These are phyloP conservation scores for Cryomyces minteri DNA, from an alignment of 495 filamentous ascomycete genomes.

Conservation along the genomic window DNA sequence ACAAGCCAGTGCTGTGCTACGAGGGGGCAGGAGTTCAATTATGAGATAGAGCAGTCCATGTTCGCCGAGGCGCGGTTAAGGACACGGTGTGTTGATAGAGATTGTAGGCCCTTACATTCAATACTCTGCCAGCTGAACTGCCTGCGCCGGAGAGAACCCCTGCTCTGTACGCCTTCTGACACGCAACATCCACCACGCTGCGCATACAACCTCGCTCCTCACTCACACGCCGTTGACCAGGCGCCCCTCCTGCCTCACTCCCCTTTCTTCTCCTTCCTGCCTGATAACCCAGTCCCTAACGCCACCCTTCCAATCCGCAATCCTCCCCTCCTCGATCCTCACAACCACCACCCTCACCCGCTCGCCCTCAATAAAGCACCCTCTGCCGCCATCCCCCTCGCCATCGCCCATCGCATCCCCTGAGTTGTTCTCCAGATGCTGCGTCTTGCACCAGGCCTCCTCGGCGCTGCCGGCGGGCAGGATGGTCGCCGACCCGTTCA, in stretches of 20 bases:
- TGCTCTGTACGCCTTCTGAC: no score
- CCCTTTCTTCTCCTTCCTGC: conserved; percentile 1
- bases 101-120: no score
- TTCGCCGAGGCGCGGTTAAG: no score
- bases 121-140: no score
- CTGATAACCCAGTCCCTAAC: conserved; percentile 18
- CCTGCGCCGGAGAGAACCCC: no score
- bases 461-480: conserved; percentile 55
- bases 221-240: conserved; percentile 7
- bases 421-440: conserved; percentile 83
- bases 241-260: background rate
- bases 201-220: background rate
- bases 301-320: conserved; percentile 23
- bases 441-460: conserved; percentile 60
- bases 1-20: no score
- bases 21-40: no score
- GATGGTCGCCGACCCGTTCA: conserved; percentile 66
- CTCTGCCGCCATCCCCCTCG: conserved; percentile 19
- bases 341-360: conserved; percentile 24
- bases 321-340: conserved; percentile 21
- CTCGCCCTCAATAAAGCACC: conserved; percentile 20
- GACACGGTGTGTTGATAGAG: no score
- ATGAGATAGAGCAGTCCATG: no score
- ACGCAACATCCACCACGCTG: no score
- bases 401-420: conserved; percentile 24